Conservation (phyloP, 148 eudicot genomes). For the Fallopia convolvulus region DNA sequence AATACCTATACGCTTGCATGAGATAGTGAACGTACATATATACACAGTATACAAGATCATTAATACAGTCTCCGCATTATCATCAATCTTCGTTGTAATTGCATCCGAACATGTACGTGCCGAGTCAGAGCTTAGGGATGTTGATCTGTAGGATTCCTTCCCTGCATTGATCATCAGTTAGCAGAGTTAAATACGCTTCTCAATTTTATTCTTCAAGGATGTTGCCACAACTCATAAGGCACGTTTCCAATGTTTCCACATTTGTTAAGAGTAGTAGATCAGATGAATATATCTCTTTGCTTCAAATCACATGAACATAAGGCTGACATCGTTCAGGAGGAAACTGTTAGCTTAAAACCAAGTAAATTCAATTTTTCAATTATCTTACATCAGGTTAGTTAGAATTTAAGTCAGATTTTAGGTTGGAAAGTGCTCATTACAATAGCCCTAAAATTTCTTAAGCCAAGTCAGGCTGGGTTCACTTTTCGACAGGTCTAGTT, state of each 20-base stretch:
- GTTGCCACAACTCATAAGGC: neutral
- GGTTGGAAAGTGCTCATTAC: too few relatives aligned
- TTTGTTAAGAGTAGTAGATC: neutral
- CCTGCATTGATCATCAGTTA: constrained; percentile 33
- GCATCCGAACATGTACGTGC: neutral
- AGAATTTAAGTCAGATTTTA: too few relatives aligned
- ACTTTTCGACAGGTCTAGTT: too few relatives aligned
- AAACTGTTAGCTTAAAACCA: too few relatives aligned
- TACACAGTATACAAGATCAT: neutral
- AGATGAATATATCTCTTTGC: neutral
- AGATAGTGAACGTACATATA: neutral
- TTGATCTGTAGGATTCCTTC: constrained; percentile 58
- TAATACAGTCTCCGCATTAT: neutral
- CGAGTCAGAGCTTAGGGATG: constrained; percentile 36
- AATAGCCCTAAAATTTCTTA: too few relatives aligned
- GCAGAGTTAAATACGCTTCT: constrained; percentile 6
- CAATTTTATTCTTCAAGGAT: neutral
- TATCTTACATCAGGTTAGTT: too few relatives aligned
- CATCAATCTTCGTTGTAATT: neutral
- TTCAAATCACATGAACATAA: neutral
- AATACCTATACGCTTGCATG: neutral
- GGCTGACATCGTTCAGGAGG: neutral
- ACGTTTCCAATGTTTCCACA: neutral
- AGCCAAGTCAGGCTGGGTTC: neutral
- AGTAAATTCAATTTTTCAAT: too few relatives aligned